Conservation (phyloP, 139 green algal genomes). For the Chlorella sp. region DNA sequence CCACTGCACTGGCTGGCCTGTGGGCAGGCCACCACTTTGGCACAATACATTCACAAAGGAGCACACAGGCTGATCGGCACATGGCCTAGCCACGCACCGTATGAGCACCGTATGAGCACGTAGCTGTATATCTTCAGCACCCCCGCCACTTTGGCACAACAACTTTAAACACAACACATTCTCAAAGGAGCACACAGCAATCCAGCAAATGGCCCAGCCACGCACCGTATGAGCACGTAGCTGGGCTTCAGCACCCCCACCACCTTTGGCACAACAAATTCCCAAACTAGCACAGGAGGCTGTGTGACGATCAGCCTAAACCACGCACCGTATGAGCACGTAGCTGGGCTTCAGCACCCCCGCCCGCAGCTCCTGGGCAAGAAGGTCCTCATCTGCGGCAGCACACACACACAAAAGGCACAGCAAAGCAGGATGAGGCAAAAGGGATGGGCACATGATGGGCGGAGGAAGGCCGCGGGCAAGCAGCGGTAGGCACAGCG, state of each 20-base stretch:
- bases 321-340: slow-evolving; percentile 49
- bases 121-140: slow-evolving; percentile 86
- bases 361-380: slow-evolving; percentile 71
- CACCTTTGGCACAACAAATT: no score
- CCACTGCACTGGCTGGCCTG: no score
- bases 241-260: slow-evolving; percentile 83
- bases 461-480: background rate
- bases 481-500: no score
- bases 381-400: slow-evolving; percentile 64
- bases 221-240: slow-evolving; percentile 62
- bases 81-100: no score
- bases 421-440: no score
- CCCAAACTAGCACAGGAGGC: no score
- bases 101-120: slow-evolving; percentile 65
- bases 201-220: no score
- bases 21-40: no score
- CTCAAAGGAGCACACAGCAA: no score
- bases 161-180: no score
- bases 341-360: slow-evolving; percentile 85
- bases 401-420: background rate
- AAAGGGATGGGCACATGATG: background rate
- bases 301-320: no score
- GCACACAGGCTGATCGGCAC: background rate
- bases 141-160: no score
- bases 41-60: background rate